These are phyloP conservation scores for Amoebophrya sp. DNA, from an alignment of 169 alveolate species.

Conservation along the genomic window DNA sequence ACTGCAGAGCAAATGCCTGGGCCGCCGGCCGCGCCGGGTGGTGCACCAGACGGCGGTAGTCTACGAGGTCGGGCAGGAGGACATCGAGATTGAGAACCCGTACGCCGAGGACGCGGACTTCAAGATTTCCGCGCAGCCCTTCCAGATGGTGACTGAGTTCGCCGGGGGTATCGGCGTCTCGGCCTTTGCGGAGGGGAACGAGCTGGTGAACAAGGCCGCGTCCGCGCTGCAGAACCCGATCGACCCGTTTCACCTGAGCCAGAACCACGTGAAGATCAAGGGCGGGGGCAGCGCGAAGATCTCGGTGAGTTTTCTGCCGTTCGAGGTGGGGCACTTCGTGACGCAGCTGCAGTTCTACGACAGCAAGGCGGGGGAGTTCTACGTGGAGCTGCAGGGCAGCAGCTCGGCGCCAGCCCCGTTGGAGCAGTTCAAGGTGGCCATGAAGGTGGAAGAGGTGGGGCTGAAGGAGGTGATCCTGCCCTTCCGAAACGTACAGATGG, in stretches of 20 bases:
- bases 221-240: background rate
- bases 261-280: slow-evolving; percentile 17
- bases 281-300: slow-evolving; percentile 24
- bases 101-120: slow-evolving; percentile 53
- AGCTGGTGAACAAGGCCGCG: background rate
- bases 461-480: slow-evolving; percentile 27
- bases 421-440: slow-evolving; percentile 25
- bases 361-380: slow-evolving; percentile 72
- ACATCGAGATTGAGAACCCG: slow-evolving; percentile 55
- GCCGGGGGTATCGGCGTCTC: background rate
- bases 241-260: background rate
- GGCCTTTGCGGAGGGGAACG: background rate
- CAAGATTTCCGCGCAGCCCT: slow-evolving; percentile 10
- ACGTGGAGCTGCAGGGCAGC: slow-evolving; percentile 64
- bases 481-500: slow-evolving; percentile 23
- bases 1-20: slow-evolving; percentile 26
- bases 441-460: slow-evolving; percentile 30
- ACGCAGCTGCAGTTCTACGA: slow-evolving; percentile 56
- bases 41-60: slow-evolving; percentile 31
- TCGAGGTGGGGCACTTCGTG: slow-evolving; percentile 32
- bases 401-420: slow-evolving; percentile 52
- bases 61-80: slow-evolving; percentile 57
- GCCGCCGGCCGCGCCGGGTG: slow-evolving; percentile 27
- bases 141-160: background rate
- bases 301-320: slow-evolving; percentile 33